Conservation (phyloP, 108 stramenopile genomes). For the Nannochloropsis gaditana region DNA sequence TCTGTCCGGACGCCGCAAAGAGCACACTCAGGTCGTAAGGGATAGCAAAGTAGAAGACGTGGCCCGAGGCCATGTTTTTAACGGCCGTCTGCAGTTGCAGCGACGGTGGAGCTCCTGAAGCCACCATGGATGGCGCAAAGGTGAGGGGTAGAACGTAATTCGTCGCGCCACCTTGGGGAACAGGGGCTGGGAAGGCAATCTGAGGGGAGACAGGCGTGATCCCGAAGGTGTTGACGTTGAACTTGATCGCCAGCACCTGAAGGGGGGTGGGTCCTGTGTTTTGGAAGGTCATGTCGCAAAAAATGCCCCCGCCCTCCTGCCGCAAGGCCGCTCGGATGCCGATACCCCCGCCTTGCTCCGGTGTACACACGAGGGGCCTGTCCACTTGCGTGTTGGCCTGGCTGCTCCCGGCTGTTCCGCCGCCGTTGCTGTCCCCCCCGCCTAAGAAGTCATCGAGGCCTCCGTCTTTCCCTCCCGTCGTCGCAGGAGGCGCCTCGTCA, state of each 20-base stretch:
- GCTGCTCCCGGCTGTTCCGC: conserved; percentile 28
- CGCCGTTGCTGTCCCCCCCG: conserved; percentile 47
- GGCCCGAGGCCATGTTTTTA: conserved; percentile 79
- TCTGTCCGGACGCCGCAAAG: conserved; percentile 25
- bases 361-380: conserved; percentile 59
- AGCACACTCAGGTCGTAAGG: conserved; percentile 18
- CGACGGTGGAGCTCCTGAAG: conserved; percentile 55
- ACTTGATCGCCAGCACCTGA: conserved; percentile 78
- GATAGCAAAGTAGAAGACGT: conserved; percentile 64
- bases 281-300: conserved; percentile 67
- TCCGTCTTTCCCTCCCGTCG: conserved; percentile 52
- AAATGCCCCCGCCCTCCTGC: conserved; percentile 4
- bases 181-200: conserved; percentile 67
- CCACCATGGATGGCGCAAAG: conserved; percentile 68
- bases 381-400: conserved; percentile 60
- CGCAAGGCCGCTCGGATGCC: conserved; percentile 56
- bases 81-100: conserved; percentile 83
- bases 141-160: conserved; percentile 61
- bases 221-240: conserved; percentile 97
- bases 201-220: conserved; percentile 77
- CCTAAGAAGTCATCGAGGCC: background rate
- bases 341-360: conserved; percentile 63
- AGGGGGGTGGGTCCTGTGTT: conserved; percentile 68
- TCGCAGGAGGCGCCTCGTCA: conserved; percentile 53
- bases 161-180: conserved; percentile 61